Evolutionary conservation across 768 basidiomycete species (phyloP).

Genomic region (Tylopilus subfusipes): DNA sequence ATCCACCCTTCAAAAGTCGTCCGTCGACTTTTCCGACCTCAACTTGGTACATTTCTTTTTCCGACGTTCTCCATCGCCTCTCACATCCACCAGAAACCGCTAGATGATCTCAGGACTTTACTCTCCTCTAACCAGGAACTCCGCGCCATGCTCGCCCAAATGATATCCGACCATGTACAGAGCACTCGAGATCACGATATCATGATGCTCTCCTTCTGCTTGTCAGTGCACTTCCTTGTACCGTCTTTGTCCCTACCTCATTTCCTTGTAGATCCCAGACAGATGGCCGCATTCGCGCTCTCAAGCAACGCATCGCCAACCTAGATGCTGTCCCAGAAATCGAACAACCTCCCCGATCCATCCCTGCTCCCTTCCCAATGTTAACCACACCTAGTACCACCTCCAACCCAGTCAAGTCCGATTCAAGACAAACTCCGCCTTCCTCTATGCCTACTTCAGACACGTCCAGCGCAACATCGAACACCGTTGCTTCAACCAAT

Average conservation of each 20-base stretch:
- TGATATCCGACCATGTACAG: slow-evolving; percentile 27
- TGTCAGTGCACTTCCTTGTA: slow-evolving; percentile 28
- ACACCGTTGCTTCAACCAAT: background rate
- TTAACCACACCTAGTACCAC: background rate
- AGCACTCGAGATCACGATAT: slow-evolving; percentile 33
- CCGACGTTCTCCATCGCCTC: background rate
- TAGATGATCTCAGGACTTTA: slow-evolving; percentile 27
- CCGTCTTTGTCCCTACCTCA: background rate
- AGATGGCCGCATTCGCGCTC: slow-evolving; percentile 37
- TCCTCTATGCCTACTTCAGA: slow-evolving; percentile 17
- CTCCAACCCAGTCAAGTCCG: background rate
- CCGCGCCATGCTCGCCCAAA: slow-evolving; percentile 18
- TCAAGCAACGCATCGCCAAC: slow-evolving; percentile 35
- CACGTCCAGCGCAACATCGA: slow-evolving; percentile 13
- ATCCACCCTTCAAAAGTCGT: slow-evolving; percentile 10
- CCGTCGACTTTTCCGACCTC: slow-evolving; percentile 17
- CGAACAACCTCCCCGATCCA: background rate
- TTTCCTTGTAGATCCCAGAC: slow-evolving; percentile 31
- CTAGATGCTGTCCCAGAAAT: slow-evolving; percentile 1
- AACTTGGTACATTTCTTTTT: slow-evolving; percentile 3
- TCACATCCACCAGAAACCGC: slow-evolving; percentile 20
- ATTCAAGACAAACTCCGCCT: slow-evolving; percentile 8
- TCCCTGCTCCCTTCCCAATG: slow-evolving; percentile 1
- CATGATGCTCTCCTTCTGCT: slow-evolving; percentile 37
- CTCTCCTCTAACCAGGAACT: slow-evolving; percentile 20